These are phyloP conservation scores for Globisporangium parvum DNA, from an alignment of 352 stramenopile species.

Conservation along the genomic window DNA sequence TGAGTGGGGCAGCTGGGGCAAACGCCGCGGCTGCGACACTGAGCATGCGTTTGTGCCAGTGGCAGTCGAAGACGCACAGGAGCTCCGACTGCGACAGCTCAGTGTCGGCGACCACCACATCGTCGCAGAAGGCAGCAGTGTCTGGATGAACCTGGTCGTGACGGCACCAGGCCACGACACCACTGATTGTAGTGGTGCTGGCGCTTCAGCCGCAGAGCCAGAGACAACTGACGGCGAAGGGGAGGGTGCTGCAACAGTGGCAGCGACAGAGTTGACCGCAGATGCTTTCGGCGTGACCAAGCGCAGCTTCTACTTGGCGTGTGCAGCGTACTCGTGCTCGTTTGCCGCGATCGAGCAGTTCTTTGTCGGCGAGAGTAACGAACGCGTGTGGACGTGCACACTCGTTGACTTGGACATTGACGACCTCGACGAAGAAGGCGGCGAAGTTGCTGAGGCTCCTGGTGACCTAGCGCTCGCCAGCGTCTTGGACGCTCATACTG, in stretches of 20 bases:
- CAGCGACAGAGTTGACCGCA: not conserved
- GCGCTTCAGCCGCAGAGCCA: not conserved
- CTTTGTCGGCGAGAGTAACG: constrained; percentile 6
- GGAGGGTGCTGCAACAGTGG: not conserved
- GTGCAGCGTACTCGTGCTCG: constrained; percentile 20
- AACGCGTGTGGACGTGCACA: constrained; percentile 21
- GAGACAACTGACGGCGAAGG: constrained; percentile 11
- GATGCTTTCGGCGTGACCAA: constrained; percentile 6
- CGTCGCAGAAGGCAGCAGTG: constrained; percentile 47
- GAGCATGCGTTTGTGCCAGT: constrained; percentile 57
- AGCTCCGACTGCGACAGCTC: constrained; percentile 16
- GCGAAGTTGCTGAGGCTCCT: not conserved
- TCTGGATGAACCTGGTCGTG: constrained; percentile 39
- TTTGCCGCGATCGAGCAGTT: constrained; percentile 16
- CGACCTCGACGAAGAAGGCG: constrained; percentile 31
- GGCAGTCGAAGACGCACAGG: constrained; percentile 17
- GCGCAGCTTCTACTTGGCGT: constrained; percentile 19
- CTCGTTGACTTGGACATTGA: constrained; percentile 52
- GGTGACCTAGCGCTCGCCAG: constrained; percentile 22
- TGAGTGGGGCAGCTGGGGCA: constrained; percentile 72
- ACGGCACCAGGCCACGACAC: not conserved
- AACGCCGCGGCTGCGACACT: constrained; percentile 34
- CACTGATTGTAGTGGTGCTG: constrained; percentile 3
- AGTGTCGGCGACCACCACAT: constrained; percentile 7
- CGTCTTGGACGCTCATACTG: constrained; percentile 19